Base-by-base conservation (phyloP, 2,329 filamentous ascomycete genomes). In the Epicoccum sorghinum region DNA sequence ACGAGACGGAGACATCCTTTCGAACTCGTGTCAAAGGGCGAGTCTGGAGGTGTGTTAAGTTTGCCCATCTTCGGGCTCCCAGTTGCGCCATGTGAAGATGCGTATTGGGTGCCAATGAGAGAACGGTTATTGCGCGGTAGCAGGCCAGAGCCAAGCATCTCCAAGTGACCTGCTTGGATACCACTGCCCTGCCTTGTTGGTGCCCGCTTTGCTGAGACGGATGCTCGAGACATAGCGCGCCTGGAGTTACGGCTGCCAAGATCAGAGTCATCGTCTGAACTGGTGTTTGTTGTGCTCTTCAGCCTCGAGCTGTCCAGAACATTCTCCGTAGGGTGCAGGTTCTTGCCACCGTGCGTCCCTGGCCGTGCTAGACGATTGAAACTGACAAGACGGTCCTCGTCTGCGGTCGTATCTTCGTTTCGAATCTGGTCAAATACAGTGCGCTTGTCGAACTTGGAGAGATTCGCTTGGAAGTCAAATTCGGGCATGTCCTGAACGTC, bases 391-490 rank as follows among this genome's bases (percentile, higher is more conserved):
- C 93, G 88, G 60, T 91, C 90, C 48, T 93, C 89, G 52, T 96
- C 93, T n/a, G 93, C 90, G 7, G 93, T 86, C 27, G 86, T 88
- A 66, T 98, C 93, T 52, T 96, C 91, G 62, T 90, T 91, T 55
- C 91, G 84, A 74, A 98, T 95, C 75, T 97, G 89, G 61, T 93
- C 89, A 71, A 99, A 99, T 7, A 98, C 86, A 1, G 87, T 88
- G 51, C 89, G 86, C 78, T 98, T 98, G 79, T 98, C 93, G 66
- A 98, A 98, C 69, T 96, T 96, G 41, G 91, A 93, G 29, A 98
- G 81, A 61, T 92, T 92, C 49, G 86, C 87, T 65, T 90, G 88
- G 67, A 98, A 98, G 74, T 98, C 93, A 66, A 98, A 98, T 57
- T 98, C 95, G 9, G 90, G 91, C 80, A 95, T 85, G 70, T 96